phyloP scores from a whole-genome alignment of 306 rosid genomes.

The Lablab purpureus region DNA sequence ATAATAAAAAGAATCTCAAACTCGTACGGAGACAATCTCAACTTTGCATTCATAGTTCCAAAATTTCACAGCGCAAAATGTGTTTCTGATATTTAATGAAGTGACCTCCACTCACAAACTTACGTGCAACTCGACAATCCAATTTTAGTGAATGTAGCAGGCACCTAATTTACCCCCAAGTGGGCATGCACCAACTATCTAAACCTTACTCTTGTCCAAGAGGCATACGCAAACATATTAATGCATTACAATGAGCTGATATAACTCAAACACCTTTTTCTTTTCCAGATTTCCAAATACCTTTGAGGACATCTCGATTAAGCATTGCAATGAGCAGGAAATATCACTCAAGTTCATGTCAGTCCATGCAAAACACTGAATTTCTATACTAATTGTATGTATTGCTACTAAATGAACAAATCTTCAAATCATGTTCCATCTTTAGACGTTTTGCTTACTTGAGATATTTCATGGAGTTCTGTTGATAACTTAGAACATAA shows the following conservation, averaged over 20 bases:
- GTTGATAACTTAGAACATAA: not conserved
- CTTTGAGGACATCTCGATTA: not conserved
- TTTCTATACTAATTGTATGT: not conserved
- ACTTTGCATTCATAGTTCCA: constrained; percentile 20
- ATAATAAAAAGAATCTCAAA: not conserved
- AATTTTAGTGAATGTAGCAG: constrained; percentile 12
- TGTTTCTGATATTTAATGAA: constrained; percentile 3
- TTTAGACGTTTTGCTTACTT: not conserved
- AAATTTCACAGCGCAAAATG: not conserved
- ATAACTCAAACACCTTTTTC: not conserved
- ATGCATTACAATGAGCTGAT: not conserved
- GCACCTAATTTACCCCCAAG: not conserved
- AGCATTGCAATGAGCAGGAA: not conserved
- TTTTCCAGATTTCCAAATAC: not conserved
- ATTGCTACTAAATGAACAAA: not conserved
- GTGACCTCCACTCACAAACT: constrained; percentile 29
- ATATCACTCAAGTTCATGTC: not conserved
- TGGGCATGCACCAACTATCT: not conserved
- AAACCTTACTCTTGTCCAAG: not conserved
- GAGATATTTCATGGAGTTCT: not conserved
- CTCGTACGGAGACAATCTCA: constrained; percentile 1
- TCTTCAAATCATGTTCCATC: not conserved
- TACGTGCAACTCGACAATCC: not conserved
- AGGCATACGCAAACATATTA: not conserved
- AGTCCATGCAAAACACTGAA: not conserved